These are phyloP conservation scores for Candida freyschussii DNA, from an alignment of 1,139 yeast species.

Conservation along the genomic window DNA sequence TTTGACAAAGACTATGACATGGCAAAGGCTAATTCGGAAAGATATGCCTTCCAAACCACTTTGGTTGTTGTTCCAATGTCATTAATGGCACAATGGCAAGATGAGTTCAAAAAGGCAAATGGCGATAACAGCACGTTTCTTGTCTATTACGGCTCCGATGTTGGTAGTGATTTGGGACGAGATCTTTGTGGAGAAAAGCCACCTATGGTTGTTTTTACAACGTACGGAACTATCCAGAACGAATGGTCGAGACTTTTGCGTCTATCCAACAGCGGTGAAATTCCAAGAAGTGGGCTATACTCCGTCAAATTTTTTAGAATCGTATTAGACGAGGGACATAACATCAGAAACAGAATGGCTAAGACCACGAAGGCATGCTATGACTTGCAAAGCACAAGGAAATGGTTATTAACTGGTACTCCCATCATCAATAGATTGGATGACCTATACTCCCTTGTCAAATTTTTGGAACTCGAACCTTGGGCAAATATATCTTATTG, in stretches of 20 bases:
- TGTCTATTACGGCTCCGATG: conserved; percentile 72
- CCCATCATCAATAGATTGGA: conserved; percentile 88
- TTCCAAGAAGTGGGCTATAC: conserved; percentile 29
- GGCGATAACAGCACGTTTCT: conserved; percentile 40
- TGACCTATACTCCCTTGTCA: conserved; percentile 75
- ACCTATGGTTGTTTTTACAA: conserved; percentile 77
- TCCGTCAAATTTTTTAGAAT: conserved; percentile 74
- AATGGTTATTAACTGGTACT: conserved; percentile 92
- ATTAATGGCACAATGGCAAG: conserved; percentile 83
- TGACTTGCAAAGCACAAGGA: conserved; percentile 57
- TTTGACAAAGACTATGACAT: conserved; percentile 33
- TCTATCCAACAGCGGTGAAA: conserved; percentile 8
- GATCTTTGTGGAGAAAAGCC: conserved; percentile 41
- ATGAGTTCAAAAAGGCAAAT: conserved; percentile 64
- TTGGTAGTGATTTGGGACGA: conserved; percentile 40
- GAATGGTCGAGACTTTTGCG: conserved; percentile 49
- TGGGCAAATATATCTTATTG: conserved; percentile 87
- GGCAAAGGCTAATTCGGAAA: conserved; percentile 13
- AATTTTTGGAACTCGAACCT: conserved; percentile 75
- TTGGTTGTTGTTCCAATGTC: conserved; percentile 90
- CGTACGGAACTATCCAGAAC: conserved; percentile 81
- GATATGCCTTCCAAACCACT: conserved; percentile 69
- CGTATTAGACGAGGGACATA: conserved; percentile 90
- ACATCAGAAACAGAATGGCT: conserved; percentile 74
- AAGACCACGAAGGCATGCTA: conserved; percentile 78